Percentiles rank a stretch among this genome's conserved stretches.
These are phyloP conservation scores for Penicillium sp. DNA, from an alignment of 2,329 filamentous ascomycete species.

Conservation along the genomic window DNA sequence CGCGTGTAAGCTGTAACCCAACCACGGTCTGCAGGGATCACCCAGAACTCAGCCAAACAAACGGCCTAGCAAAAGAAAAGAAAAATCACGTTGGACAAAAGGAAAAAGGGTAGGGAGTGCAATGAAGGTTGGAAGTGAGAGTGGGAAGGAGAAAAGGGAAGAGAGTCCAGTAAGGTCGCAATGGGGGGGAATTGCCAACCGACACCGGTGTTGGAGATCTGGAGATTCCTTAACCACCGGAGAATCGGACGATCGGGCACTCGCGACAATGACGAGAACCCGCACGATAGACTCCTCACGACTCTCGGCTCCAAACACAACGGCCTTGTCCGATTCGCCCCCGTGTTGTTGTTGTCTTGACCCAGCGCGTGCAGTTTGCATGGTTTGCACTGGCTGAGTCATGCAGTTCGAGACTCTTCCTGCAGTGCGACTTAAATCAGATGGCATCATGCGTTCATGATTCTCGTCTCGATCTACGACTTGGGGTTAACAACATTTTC, in stretches of 20 bases:
- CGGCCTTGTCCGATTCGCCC: slow-evolving; percentile 3
- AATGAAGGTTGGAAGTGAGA: slow-evolving; percentile 28
- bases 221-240: not conserved
- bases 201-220: slow-evolving; percentile 18
- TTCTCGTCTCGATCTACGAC: too few species aligned
- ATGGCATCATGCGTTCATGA: too few species aligned
- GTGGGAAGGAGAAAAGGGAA: slow-evolving; percentile 17
- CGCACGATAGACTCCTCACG: not conserved
- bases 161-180: slow-evolving; percentile 4
- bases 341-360: slow-evolving; percentile 13
- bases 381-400: slow-evolving; percentile 15
- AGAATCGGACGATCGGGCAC: too few species aligned
- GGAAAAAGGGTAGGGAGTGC: slow-evolving; percentile 7
- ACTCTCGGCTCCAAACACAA: not conserved
- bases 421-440: not conserved
- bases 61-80: slow-evolving; percentile 5
- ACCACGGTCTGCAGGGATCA: slow-evolving; percentile 10
- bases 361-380: slow-evolving; percentile 11
- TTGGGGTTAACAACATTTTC: too few species aligned
- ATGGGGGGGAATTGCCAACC: slow-evolving; percentile 15
- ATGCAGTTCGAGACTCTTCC: slow-evolving; percentile 9
- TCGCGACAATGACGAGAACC: not conserved
- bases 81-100: slow-evolving; percentile 8
- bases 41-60: not conserved
- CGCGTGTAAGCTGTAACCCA: slow-evolving; percentile 15